A percentile compares a stretch with the other conserved stretches of the same genome.
Evolutionary conservation across 1,139 yeast genomes (phyloP).

Genomic region (Blastobotrys niveus): DNA sequence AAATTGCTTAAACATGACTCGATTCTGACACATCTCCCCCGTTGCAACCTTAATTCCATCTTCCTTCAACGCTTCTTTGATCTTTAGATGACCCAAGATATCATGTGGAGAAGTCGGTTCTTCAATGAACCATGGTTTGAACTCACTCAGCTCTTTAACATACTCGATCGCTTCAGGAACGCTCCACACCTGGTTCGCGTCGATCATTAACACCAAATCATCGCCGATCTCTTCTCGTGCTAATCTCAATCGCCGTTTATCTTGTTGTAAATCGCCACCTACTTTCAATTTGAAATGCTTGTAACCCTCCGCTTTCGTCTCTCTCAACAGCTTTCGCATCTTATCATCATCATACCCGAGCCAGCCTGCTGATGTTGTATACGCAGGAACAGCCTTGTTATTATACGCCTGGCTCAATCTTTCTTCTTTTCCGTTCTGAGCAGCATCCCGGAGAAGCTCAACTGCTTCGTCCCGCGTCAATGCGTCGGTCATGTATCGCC

Average conservation of each 20-base stretch:
- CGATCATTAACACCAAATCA: constrained; percentile 33
- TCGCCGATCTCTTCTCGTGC: constrained; percentile 41
- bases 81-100: constrained; percentile 37
- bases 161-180: constrained; percentile 41
- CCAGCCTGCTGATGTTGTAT: constrained; percentile 45
- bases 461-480: constrained; percentile 39
- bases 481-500: constrained; percentile 39
- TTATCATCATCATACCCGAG: constrained; percentile 41
- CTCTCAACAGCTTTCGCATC: constrained; percentile 33
- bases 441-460: constrained; percentile 30
- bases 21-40: constrained; percentile 41
- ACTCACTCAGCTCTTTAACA: constrained; percentile 36
- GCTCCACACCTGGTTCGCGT: constrained; percentile 41
- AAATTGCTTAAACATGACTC: constrained; percentile 39
- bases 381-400: constrained; percentile 40
- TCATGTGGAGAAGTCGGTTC: constrained; percentile 42
- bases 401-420: constrained; percentile 34
- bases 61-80: constrained; percentile 36
- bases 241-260: constrained; percentile 34
- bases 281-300: constrained; percentile 41
- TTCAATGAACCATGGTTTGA: constrained; percentile 40
- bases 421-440: constrained; percentile 32
- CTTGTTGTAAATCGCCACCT: constrained; percentile 37
- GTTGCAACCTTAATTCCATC: constrained; percentile 40
- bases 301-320: constrained; percentile 38